Evolutionary conservation across 1,284 basidiomycete genomes (phyloP), one percentile per base, ranked within the genome.

Genomic region (Tilletia setariae): DNA sequence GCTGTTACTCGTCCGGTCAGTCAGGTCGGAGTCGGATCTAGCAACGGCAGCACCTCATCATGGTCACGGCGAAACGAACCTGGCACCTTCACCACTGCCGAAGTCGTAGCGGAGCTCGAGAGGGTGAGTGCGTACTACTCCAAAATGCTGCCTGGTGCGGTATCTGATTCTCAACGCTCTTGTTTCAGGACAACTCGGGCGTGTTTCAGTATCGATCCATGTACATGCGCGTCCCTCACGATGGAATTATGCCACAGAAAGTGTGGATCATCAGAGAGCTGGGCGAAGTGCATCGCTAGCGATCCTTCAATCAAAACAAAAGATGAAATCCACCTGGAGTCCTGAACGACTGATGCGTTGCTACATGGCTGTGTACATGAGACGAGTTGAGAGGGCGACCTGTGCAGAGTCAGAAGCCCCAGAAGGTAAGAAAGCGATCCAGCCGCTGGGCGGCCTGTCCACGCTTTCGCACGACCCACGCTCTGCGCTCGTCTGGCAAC

Each of bases 81-180:
- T 1, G 78, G 78, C 1, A 79, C 78, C 0, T 79, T 74, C 70
- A 74, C 74, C 4, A 66, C 76, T 3, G 78, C 76, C 15, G 78
- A 79, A 42, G 78, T 77, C 32, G 73, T 77, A 35, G 71, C 75
- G 16, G 78, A 80, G 67, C 59, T 80, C 28, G 71, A 75, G 62
- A 76, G 77, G 63, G 67, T 56, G 47, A 25, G 62, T 28, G 11
- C 19, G 43, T 44, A 44, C n/a, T n/a, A n/a, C n/a, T n/a, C n/a
- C n/a, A n/a, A n/a, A n/a, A n/a, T n/a, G n/a, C n/a, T n/a, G n/a
- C n/a, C n/a, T n/a, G n/a, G n/a, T n/a, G n/a, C n/a, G n/a, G n/a
- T n/a, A n/a, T n/a, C n/a, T n/a, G n/a, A n/a, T 49, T 49, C 46
- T 23, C 19, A 44, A 11, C 43, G n/a, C 4, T 4, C 28, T 28